These are phyloP conservation scores for Vaucheria bursata DNA, from an alignment of 352 stramenopile species.

Conservation along the genomic window DNA sequence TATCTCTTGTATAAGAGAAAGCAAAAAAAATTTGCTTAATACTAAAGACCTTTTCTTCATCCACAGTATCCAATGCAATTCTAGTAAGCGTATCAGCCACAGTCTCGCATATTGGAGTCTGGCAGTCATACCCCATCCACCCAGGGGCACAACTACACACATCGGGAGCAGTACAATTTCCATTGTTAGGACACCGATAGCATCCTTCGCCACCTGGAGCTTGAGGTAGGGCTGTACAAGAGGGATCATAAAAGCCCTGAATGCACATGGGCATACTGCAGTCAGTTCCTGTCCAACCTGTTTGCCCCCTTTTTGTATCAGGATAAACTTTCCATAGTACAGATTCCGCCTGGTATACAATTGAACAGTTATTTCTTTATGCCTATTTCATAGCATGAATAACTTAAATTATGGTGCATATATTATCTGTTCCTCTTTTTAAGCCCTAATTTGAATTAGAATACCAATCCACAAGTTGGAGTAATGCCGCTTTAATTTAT, in stretches of 20 bases:
- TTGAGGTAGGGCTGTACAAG: conserved; percentile 60
- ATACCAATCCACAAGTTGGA: too few relatives aligned
- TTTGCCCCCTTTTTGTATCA: conserved; percentile 65
- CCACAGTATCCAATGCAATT: conserved; percentile 80
- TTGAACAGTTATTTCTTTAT: too few relatives aligned
- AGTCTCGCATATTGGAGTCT: conserved; percentile 73
- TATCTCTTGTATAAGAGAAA: too few relatives aligned
- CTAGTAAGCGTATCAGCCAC: conserved; percentile 58
- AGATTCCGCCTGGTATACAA: conserved; percentile 54
- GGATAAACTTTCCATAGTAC: conserved; percentile 65
- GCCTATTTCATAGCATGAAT: too few relatives aligned
- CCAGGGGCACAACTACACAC: conserved; percentile 76
- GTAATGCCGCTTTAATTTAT: too few relatives aligned
- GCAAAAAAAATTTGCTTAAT: too few relatives aligned
- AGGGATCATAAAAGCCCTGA: conserved; percentile 83
- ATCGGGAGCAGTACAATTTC: conserved; percentile 76
- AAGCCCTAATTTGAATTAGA: too few relatives aligned
- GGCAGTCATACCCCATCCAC: conserved; percentile 88
- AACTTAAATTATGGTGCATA: too few relatives aligned
- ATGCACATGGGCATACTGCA: conserved; percentile 87
- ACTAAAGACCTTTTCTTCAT: conserved; percentile 71
- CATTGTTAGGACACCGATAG: conserved; percentile 84
- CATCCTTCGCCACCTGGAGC: conserved; percentile 63
- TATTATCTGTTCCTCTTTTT: too few relatives aligned
- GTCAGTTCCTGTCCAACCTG: conserved; percentile 80